Conservation (phyloP, 2,329 filamentous ascomycete species). For the Ophiostoma triangulosporum region DNA sequence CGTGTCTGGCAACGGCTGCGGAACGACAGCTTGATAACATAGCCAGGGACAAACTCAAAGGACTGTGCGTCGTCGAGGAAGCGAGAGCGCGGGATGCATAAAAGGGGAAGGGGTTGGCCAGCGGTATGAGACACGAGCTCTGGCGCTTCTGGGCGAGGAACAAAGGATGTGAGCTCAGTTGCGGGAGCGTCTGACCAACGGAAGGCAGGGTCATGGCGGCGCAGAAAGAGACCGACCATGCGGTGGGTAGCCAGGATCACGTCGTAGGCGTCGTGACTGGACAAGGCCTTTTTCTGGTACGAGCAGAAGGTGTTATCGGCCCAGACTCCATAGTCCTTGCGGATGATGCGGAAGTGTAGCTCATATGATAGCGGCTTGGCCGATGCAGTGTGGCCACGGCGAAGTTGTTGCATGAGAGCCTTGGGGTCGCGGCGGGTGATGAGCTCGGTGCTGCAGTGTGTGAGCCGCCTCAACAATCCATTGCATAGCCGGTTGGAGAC, state of each 20-base stretch:
- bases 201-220: constrained; percentile 36
- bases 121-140: constrained; percentile 28
- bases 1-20: constrained; percentile 27
- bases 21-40: constrained; percentile 32
- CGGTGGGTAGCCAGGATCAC: constrained; percentile 35
- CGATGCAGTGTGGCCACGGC: constrained; percentile 14
- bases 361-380: constrained; percentile 34
- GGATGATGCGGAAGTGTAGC: constrained; percentile 32
- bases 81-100: constrained; percentile 31
- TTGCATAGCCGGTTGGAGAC: constrained; percentile 34
- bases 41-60: constrained; percentile 37
- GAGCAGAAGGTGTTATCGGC: constrained; percentile 33
- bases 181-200: constrained; percentile 29
- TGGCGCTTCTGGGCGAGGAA: constrained; percentile 11
- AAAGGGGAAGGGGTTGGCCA: constrained; percentile 30
- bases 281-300: constrained; percentile 34
- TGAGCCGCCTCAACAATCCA: constrained; percentile 34
- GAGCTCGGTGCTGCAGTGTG: constrained; percentile 38
- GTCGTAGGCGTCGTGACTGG: constrained; percentile 30
- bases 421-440: constrained; percentile 38
- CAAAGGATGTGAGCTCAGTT: constrained; percentile 18
- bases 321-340: constrained; percentile 27
- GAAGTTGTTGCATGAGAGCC: constrained; percentile 27
- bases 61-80: constrained; percentile 31
- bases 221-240: constrained; percentile 37